Evolutionary conservation across 2,329 filamentous ascomycete genomes (phyloP).

Genomic region (Cryphonectria nitschkei): DNA sequence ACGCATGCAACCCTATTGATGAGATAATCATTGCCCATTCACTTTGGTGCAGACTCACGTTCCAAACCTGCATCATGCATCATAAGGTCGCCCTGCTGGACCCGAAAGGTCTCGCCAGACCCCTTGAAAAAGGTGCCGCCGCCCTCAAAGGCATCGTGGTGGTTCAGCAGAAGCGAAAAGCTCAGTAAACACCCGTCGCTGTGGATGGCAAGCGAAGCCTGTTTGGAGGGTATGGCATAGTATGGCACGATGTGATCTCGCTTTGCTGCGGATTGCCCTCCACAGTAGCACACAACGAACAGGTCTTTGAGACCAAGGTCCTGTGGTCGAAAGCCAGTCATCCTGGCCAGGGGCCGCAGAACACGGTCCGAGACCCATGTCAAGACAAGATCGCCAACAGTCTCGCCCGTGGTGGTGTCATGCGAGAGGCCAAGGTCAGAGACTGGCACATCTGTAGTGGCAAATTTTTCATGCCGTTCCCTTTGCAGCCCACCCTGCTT

Average conservation of each 20-base stretch:
- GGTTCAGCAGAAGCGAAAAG: constrained; percentile 27
- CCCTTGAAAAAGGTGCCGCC: constrained; percentile 28
- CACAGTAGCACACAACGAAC: constrained; percentile 26
- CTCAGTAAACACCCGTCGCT: constrained; percentile 26
- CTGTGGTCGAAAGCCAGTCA: constrained; percentile 18
- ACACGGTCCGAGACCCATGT: constrained; percentile 18
- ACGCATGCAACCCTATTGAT: neutral
- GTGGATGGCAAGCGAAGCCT: constrained; percentile 27
- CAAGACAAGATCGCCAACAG: constrained; percentile 13
- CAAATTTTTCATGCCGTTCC: constrained; percentile 25
- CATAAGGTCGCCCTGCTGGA: constrained; percentile 27
- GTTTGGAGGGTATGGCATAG: constrained; percentile 25
- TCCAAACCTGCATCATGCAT: constrained; percentile 28
- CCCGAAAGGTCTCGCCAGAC: constrained; percentile 19
- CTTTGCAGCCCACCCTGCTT: constrained; percentile 24
- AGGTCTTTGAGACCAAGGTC: constrained; percentile 26
- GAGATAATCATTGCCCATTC: neutral
- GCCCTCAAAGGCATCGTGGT: constrained; percentile 22
- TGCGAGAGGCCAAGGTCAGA: constrained; percentile 11
- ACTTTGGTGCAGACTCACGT: constrained; percentile 17
- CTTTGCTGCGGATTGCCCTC: neutral
- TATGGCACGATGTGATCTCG: neutral
- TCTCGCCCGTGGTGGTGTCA: neutral
- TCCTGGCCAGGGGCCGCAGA: constrained; percentile 13
- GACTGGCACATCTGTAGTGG: constrained; percentile 28